phyloP scores from a whole-genome alignment of 2,329 filamentous ascomycete genomes.

The Clonostachys rosea region DNA sequence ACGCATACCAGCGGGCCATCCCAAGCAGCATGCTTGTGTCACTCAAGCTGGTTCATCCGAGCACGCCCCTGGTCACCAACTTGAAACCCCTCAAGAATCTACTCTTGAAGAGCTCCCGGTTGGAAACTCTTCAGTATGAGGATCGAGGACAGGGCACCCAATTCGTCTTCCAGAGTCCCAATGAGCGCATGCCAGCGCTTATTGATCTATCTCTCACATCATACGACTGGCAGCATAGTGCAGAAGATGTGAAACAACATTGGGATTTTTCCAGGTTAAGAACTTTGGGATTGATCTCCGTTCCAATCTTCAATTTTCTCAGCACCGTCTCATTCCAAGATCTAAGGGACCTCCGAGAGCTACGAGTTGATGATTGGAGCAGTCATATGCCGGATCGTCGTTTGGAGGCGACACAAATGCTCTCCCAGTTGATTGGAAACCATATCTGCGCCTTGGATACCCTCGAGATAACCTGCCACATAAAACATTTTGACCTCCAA shows the following conservation, averaged over 20 bases:
- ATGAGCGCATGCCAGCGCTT: slow-evolving; percentile 37
- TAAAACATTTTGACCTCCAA: slow-evolving; percentile 29
- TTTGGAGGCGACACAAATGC: slow-evolving; percentile 28
- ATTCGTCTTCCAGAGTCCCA: slow-evolving; percentile 27
- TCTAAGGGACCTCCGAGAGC: slow-evolving; percentile 25
- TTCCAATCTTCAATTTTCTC: slow-evolving; percentile 39
- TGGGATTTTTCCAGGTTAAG: slow-evolving; percentile 41
- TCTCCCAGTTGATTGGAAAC: slow-evolving; percentile 30
- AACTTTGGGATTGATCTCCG: slow-evolving; percentile 32
- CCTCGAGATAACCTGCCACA: slow-evolving; percentile 36
- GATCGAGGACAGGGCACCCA: slow-evolving; percentile 38
- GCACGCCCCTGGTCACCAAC: slow-evolving; percentile 31
- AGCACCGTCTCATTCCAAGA: slow-evolving; percentile 28
- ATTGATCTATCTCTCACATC: slow-evolving; percentile 33
- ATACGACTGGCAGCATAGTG: slow-evolving; percentile 42
- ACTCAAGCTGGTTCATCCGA: slow-evolving; percentile 30
- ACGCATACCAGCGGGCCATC: slow-evolving; percentile 29
- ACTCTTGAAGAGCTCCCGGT: slow-evolving; percentile 23
- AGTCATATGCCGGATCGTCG: slow-evolving; percentile 29
- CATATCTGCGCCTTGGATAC: slow-evolving; percentile 27
- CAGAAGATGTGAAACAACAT: slow-evolving; percentile 27
- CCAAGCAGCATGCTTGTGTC: slow-evolving; percentile 31
- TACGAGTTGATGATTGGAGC: slow-evolving; percentile 40
- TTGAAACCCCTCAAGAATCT: slow-evolving; percentile 36
- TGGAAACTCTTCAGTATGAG: slow-evolving; percentile 34